A percentile compares a stretch with the other conserved stretches of the same genome.
phyloP scores from a whole-genome alignment of 1,284 basidiomycete genomes.

The Trichosporon faecale region DNA sequence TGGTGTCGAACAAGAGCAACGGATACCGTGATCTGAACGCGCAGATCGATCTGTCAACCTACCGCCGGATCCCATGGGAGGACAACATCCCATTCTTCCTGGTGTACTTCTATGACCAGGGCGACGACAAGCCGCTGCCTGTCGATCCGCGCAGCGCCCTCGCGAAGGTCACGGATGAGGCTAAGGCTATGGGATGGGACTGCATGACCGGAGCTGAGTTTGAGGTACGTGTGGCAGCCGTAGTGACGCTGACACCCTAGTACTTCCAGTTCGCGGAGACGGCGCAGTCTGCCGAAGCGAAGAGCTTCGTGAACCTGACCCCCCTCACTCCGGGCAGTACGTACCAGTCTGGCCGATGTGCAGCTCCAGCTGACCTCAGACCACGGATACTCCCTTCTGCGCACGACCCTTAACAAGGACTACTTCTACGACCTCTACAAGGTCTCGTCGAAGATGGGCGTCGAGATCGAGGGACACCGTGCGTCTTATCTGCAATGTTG shows the following conservation, averaged over 20 bases:
- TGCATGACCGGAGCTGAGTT: constrained; percentile 84
- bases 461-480: constrained; percentile 91
- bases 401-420: constrained; percentile 79
- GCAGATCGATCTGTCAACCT: constrained; percentile 76
- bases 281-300: constrained; percentile 67
- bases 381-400: constrained; percentile 87
- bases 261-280: constrained; percentile 97
- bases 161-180: constrained; percentile 58
- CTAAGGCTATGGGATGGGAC: constrained; percentile 56
- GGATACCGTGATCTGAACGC: constrained; percentile 88
- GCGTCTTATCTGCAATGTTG: constrained; percentile 43
- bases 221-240: constrained; percentile 61
- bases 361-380: constrained; percentile 55
- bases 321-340: constrained; percentile 86
- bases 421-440: constrained; percentile 91
- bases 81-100: constrained; percentile 89
- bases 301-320: constrained; percentile 69
- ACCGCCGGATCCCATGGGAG: constrained; percentile 88
- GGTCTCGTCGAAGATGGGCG: constrained; percentile 66
- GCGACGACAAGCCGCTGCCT: constrained; percentile 67
- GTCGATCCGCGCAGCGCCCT: constrained; percentile 86
- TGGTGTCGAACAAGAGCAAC: constrained; percentile 84
- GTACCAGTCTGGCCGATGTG: constrained; percentile 41
- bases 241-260: constrained; percentile 51
- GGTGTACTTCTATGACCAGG: constrained; percentile 81